Base-by-base conservation (phyloP, 2,329 filamentous ascomycete species). In the Zymoseptoria crescenta region DNA sequence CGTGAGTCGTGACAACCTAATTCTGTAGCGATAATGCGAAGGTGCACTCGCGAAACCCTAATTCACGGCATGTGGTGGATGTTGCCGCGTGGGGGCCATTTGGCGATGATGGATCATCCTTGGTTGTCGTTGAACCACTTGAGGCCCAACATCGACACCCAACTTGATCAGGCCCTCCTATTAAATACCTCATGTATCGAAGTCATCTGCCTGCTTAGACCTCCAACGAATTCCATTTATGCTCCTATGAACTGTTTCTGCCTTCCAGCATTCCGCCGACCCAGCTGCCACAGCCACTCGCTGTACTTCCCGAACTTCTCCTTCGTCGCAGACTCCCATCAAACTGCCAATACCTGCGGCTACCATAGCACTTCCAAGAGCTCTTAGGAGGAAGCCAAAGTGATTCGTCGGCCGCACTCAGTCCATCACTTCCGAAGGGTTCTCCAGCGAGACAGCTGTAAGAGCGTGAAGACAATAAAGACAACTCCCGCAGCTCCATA, bases 261-360 rank as follows among this genome's bases (percentile, higher is more conserved):
- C 54, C 56, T 60, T 54, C 54, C 52, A n/a, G 5, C 35, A 7
- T 3, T 45, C 35, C 35, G 16, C 13, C 35, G 35, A 3, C 35
- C 10, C 13, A 45, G 13, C 35, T 45, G 16, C 16, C 35, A 45
- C 35, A 16, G 4, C 35, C 35, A 56, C 29, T 27, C 54, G 21
- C 58, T 62, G 24, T 63, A 66, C 55, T 68, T 62, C 62, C 62
- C 63, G 35, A 64, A 67, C 59, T 69, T 69, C 62, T 67, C 67
- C 48, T 69, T 64, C 57, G 57, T 57, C 50, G 35, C 35, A 45
- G 58, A 58, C 24, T 63, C 61, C 24, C 62, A 66, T 48, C 41
- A 3, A 27, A 54, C 2, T 54, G 57, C 13, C 53, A 54, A 54
- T 52, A 59, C 56, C 20, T n/a, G 30, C 24, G 21, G 52, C 35